These are phyloP conservation scores for Candolleomyces efflorescens DNA, from an alignment of 768 basidiomycete genomes.

Conservation along the genomic window DNA sequence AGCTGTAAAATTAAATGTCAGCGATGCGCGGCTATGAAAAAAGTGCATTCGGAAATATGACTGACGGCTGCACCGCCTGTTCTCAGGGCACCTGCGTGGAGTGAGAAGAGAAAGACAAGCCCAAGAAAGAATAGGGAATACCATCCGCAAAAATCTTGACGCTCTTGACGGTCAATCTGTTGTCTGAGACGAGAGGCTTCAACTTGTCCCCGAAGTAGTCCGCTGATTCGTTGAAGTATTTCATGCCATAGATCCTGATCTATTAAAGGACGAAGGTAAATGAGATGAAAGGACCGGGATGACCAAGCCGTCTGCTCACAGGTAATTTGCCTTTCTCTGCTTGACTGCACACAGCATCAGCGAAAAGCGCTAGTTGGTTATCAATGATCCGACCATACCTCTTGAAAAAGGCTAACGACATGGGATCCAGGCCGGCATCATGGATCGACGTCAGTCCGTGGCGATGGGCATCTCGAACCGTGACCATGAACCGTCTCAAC, in stretches of 20 bases:
- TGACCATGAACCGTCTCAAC: constrained; percentile 51
- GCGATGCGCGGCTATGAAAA: background rate
- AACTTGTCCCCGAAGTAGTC: constrained; percentile 59
- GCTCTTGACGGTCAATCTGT: constrained; percentile 65
- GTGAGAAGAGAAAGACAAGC: constrained; percentile 2
- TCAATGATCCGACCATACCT: constrained; percentile 33
- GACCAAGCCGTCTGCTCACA: constrained; percentile 27
- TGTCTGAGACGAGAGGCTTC: constrained; percentile 56
- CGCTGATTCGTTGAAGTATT: constrained; percentile 59
- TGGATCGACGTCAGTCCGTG: constrained; percentile 81
- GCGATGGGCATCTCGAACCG: constrained; percentile 64
- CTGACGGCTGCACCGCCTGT: constrained; percentile 86
- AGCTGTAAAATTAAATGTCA: constrained; percentile 38
- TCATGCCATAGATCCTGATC: constrained; percentile 79
- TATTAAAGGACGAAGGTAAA: constrained; percentile 18
- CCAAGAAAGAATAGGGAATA: constrained; percentile 20
- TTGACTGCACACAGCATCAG: constrained; percentile 39
- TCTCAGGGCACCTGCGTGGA: constrained; percentile 65
- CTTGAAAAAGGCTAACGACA: constrained; percentile 71
- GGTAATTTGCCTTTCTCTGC: constrained; percentile 59
- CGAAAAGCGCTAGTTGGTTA: background rate
- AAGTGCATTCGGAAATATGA: background rate
- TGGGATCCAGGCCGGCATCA: constrained; percentile 73
- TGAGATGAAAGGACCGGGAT: constrained; percentile 7
- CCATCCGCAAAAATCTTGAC: constrained; percentile 79